Base-by-base conservation (phyloP, 352 stramenopile genomes). In the Blastocystis sp. region DNA sequence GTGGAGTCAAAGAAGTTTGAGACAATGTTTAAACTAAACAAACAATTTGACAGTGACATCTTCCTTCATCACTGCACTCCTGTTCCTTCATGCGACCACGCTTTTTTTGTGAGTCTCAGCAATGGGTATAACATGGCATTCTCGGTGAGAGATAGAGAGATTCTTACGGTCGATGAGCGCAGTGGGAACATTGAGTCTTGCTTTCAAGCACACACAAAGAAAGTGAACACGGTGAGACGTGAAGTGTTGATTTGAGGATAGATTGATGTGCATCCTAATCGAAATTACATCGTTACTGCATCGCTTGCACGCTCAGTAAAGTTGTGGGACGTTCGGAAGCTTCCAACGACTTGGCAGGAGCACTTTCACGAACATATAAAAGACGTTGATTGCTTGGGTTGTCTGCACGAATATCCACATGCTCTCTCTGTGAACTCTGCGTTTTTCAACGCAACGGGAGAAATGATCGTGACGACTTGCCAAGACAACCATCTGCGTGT, bases 401-500 rank as follows among this genome's bases (percentile, higher is more conserved):
- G 73, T 43, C 26, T 85, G 5, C 73, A 85, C 39, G 56, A 55
- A 7, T 85, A 85, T 30, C n/a, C n/a, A 8, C 73, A 85, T 43
- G 11, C 47, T 2, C 50, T 85, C 8, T 85, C 73, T 3, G 73
- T 85, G n/a, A 85, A 85, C 26, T 85, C 73, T 6, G 73, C 73
- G 4, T 85, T 85, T 30, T 85, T 85, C 53, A 85, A 43, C 30
- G 43, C 30, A 18, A 53, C 4, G 20, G 73, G 73, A 2, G 50
- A 85, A 6, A 85, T 85, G 73, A 68, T 85, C 20, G 73, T 85
- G 2, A 85, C 73, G 20, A 85, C 73, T 3, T 85, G 73, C 53
- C 73, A 85, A 43, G 73, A 85, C 39, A 85, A 85, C 55, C 73
- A 85, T 68, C 56, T 85, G 16, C 73, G 73, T n/a, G 73, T 85